Base-by-base conservation (phyloP, 139 green algal genomes). In the Auxenochlorella protothecoides region DNA sequence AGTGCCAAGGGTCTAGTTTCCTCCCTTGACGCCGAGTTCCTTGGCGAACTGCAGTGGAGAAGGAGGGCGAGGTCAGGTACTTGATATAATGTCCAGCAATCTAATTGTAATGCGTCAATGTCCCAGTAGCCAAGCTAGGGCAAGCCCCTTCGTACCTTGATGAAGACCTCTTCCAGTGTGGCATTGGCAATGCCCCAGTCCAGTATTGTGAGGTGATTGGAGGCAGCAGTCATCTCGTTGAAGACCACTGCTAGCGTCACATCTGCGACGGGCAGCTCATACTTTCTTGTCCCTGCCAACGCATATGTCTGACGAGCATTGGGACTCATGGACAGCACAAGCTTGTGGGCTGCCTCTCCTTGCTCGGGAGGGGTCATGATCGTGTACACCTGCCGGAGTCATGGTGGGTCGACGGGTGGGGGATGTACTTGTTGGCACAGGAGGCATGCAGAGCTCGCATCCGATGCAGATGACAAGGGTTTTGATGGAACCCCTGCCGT, bases 131-230 rank as follows among this genome's bases (percentile, higher is more conserved):
- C 27, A 44, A 44, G 27, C 27, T 44, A 44, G 27, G 27, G 1
- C 27, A 44, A 44, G 27, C 27, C 27, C 27, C 27, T 44, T 44
- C 27, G 27, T 44, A 62, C 57, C 57, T 62, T 62, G 57, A 62
- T 62, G 73, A 91, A 90, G 8, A 96, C 92, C 70, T 97, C 92
- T 78, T 97, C 92, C 56, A 97, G 83, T 14, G 91, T 96, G 4
- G 90, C 95, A 65, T 96, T 97, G 69, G 88, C 83, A 3, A 97
- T 80, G 56, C 56, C 92, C 92, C 92, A 97, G 71, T 97, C 92
- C 60, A 92, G 72, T 15, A 97, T 77, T 4, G 57, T 10, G 56
- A 91, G 5, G 9, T 72, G 16, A 12, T 66, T 6, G 72, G 84
- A 78, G 7, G 81, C 78, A 2, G 27, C 15, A 12, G 76, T 71